These are phyloP conservation scores for Sugiyamaella paludigena DNA, from an alignment of 1,139 yeast species.

Conservation along the genomic window DNA sequence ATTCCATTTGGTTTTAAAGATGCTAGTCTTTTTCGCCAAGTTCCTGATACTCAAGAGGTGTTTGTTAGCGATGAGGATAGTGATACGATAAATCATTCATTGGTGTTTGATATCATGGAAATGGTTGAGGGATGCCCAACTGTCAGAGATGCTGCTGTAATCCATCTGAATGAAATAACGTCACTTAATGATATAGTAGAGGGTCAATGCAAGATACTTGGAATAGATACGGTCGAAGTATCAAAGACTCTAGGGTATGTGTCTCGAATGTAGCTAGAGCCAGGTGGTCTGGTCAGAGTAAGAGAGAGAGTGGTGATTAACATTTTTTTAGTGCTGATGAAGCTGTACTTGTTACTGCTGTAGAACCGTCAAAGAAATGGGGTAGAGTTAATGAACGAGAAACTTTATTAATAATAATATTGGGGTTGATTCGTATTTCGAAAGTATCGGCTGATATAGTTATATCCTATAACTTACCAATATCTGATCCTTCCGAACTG, in stretches of 20 bases:
- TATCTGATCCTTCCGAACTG: neutral
- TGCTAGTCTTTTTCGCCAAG: slow-evolving; percentile 69
- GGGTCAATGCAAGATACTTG: slow-evolving; percentile 4
- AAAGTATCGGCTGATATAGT: slow-evolving; percentile 60
- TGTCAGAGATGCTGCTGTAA: slow-evolving; percentile 40
- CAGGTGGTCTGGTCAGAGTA: neutral
- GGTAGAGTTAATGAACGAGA: slow-evolving; percentile 40
- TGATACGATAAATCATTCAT: slow-evolving; percentile 49
- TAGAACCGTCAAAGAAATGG: slow-evolving; percentile 49
- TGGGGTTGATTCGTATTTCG: slow-evolving; percentile 53
- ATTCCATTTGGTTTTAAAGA: slow-evolving; percentile 62
- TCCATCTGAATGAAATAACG: slow-evolving; percentile 45
- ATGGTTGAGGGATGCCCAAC: slow-evolving; percentile 43
- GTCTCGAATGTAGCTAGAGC: too few species aligned
- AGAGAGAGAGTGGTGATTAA: neutral
- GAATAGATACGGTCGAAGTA: slow-evolving; percentile 1
- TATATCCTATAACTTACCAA: slow-evolving; percentile 58
- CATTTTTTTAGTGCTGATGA: neutral
- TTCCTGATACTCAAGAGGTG: slow-evolving; percentile 90
- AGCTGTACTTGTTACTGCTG: slow-evolving; percentile 31
- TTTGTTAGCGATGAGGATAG: slow-evolving; percentile 44
- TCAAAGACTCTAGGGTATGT: neutral
- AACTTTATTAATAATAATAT: slow-evolving; percentile 36
- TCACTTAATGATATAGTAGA: slow-evolving; percentile 39
- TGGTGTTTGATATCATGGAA: slow-evolving; percentile 73